Base-by-base conservation (phyloP, 768 basidiomycete genomes). In the Dioszegia hungarica region DNA sequence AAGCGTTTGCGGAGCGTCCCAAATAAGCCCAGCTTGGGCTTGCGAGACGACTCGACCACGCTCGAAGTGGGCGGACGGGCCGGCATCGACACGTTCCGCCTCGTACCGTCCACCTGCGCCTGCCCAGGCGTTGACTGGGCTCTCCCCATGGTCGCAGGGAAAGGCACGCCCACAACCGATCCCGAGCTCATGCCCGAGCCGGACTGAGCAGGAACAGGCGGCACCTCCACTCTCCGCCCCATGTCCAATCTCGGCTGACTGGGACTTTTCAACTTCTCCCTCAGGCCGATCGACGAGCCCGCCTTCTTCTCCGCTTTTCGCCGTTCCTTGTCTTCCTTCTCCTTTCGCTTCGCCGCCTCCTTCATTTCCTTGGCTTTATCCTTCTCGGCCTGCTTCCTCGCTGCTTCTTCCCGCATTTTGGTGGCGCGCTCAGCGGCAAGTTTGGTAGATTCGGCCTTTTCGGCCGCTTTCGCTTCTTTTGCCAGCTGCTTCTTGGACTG, bases 401-500 rank as follows among this genome's bases (percentile, higher is more conserved):
- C 29, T 12, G 61, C 57, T 19, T 54, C 70, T 19, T 62, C 47
- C 27, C 59, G 38, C 6, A 52, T 62, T 5, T 49, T 56, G 29
- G 66, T 68, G 8, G 68, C 70, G 27, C 61, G 52, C 48, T 62
- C 47, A 17, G 58, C 57, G n/a, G 61, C 56, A 19, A 64, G 40
- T 44, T 60, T 54, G 34, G 51, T 54, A 2, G 62, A 62, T 37
- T 63, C 61, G 38, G 60, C 63, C 49, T 70, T 64, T 46, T 64
- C 70, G 22, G 66, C 68, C 22, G 58, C 59, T 50, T 72, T 75
- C 12, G 70, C 67, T 27, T 68, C 70, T 41, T 68, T 70, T 6
- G 62, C 64, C 12, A 72, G 49, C 40, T 73, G 60, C 56, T 73
- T 73, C 44, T 68, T 70, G 22, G 60, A 57, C 45, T 67, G 69